Conservation (phyloP, 2,329 filamentous ascomycete species). For the Phialophora chinensis region DNA sequence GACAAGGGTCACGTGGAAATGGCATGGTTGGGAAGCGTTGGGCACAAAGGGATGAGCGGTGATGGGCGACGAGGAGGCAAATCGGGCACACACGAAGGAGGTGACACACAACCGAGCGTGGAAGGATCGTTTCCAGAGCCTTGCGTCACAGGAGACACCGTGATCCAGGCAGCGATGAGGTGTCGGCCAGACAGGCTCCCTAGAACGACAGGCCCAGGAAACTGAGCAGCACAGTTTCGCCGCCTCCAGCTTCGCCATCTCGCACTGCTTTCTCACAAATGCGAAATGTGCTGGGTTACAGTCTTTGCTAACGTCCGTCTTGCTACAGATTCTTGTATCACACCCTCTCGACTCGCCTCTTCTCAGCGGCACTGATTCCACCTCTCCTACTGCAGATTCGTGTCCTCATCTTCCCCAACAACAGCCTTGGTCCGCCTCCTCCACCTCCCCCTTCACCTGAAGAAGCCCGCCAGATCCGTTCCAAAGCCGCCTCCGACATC, state of each 20-base stretch:
- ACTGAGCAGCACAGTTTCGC: neutral
- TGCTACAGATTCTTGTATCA: slow-evolving; percentile 51
- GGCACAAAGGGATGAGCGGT: slow-evolving; percentile 19
- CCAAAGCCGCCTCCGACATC: slow-evolving; percentile 52
- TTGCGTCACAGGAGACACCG: slow-evolving; percentile 8
- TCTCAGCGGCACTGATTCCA: slow-evolving; percentile 70
- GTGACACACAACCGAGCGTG: neutral
- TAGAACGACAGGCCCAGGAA: neutral
- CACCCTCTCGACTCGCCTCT: slow-evolving; percentile 63
- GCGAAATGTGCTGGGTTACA: neutral
- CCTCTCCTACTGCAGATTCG: slow-evolving; percentile 67
- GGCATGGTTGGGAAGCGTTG: slow-evolving; percentile 11
- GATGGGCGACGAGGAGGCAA: slow-evolving; percentile 20
- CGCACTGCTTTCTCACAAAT: neutral
- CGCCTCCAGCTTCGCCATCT: neutral
- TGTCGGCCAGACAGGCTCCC: neutral
- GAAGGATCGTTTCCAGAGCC: slow-evolving; percentile 8
- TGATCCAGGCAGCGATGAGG: neutral
- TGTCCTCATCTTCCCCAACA: slow-evolving; percentile 79
- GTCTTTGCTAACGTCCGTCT: slow-evolving; percentile 21
- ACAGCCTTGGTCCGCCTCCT: slow-evolving; percentile 41
- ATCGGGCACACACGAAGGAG: slow-evolving; percentile 7
- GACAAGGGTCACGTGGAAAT: slow-evolving; percentile 22
- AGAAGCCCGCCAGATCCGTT: slow-evolving; percentile 46
- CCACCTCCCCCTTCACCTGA: slow-evolving; percentile 37